These are phyloP conservation scores for Aureobasidium sp. DNA, from an alignment of 2,329 filamentous ascomycete genomes.

Conservation along the genomic window DNA sequence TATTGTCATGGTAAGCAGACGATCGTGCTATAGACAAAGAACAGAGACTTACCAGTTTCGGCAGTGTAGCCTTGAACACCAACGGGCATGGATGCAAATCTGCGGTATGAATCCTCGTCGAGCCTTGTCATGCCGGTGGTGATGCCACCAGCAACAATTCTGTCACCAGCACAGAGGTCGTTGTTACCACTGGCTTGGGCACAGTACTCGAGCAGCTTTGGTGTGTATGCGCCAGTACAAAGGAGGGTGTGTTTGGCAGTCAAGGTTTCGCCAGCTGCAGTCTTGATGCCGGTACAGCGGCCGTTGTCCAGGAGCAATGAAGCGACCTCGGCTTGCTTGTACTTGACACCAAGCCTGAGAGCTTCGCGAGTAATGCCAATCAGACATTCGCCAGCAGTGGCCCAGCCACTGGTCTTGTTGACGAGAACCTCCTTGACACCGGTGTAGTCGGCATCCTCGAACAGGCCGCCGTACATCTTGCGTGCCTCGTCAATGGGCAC, in stretches of 20 bases:
- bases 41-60: slow-evolving; percentile 20
- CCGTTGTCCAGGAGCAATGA: slow-evolving; percentile 42
- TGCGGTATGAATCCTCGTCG: slow-evolving; percentile 27
- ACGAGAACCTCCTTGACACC: slow-evolving; percentile 52
- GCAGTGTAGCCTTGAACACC: slow-evolving; percentile 38
- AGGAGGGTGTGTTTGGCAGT: slow-evolving; percentile 30
- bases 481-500: slow-evolving; percentile 46
- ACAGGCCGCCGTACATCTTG: slow-evolving; percentile 48
- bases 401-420: slow-evolving; percentile 55
- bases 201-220: slow-evolving; percentile 39
- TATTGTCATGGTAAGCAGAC: slow-evolving; percentile 21
- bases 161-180: slow-evolving; percentile 44
- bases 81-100: slow-evolving; percentile 35
- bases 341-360: slow-evolving; percentile 50
- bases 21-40: background rate
- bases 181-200: slow-evolving; percentile 37
- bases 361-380: slow-evolving; percentile 45
- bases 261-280: slow-evolving; percentile 25
- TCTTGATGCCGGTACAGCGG: slow-evolving; percentile 35
- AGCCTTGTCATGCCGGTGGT: slow-evolving; percentile 41
- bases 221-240: slow-evolving; percentile 35
- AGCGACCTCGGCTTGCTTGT: slow-evolving; percentile 45
- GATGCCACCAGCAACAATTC: slow-evolving; percentile 50
- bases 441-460: slow-evolving; percentile 51
- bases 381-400: slow-evolving; percentile 51